Base-by-base conservation (phyloP, 1,284 basidiomycete species). In the Marasmius fiardii region DNA sequence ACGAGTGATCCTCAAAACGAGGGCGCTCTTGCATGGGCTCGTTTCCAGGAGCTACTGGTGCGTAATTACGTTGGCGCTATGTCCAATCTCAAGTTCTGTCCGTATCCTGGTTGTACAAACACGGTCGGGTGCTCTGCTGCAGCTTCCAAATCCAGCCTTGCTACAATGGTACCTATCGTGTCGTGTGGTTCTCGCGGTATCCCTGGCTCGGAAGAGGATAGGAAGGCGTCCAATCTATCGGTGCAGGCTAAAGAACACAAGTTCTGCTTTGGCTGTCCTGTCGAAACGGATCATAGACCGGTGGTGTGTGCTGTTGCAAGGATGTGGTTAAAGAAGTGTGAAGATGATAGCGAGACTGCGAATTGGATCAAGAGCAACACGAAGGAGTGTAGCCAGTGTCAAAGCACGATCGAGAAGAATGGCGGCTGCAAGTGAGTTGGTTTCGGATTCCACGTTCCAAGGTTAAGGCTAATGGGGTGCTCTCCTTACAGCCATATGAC, bases 331-430 rank as follows among this genome's bases (percentile, higher is more conserved):
- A 93, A 92, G 81, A 99, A 99, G 73, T 98, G 96, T 72, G 86
- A 87, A 55, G 96, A 99, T 69, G 96, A 99, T 68, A 94, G 91
- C 62, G 97, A 99, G 77, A 99, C 96, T 18, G 93, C 95, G 39
- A 98, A 99, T 70, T 99, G 96, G 96, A 95, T 99, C 75, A 93
- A 92, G 80, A 98, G 95, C 63, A 98, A 99, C 70, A 99, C 96
- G 51, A 98, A 99, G 77, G 96, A 99, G 72, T 99, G 96, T 69
- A 82, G 87, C 45, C 89, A 93, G 68, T 99, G 96, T 72, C 86
- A 92, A 68, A 95, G 93, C 64, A 98, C 95, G 51, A 98, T 99
- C 61, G 95, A 99, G 81, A 98, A 99, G 88, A 98, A 98, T 64
- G 95, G 96, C n/a, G 95, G 96, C 4, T 98, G 96, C 92, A 96